Conservation (phyloP, 345 rosid species). For the Corchorus olitorius region DNA sequence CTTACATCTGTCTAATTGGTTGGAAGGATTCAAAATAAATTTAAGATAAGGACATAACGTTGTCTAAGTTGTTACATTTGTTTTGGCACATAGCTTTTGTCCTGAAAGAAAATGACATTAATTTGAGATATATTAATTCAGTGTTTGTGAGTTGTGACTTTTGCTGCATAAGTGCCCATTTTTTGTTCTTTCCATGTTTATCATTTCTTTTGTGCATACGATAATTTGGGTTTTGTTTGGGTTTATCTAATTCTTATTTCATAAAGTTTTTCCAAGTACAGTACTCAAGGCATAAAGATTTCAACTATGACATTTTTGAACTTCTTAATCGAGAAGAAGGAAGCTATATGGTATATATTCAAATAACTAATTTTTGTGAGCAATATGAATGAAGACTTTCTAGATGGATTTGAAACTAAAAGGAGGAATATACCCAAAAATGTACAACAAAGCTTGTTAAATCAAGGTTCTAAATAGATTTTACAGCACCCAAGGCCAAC, state of each 20-base stretch:
- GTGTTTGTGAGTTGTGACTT: neutral
- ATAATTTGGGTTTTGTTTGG: neutral
- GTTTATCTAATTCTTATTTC: neutral
- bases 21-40: neutral
- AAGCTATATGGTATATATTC: too few relatives aligned
- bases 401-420: too few relatives aligned
- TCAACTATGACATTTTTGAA: too few relatives aligned
- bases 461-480: too few relatives aligned
- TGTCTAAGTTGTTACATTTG: neutral
- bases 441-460: too few relatives aligned
- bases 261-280: neutral
- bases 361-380: too few relatives aligned
- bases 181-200: neutral
- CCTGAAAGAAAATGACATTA: neutral
- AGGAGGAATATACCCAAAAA: too few relatives aligned
- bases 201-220: neutral
- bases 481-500: too few relatives aligned
- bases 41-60: neutral
- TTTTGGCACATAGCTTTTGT: neutral
- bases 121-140: neutral
- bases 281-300: too few relatives aligned
- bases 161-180: too few relatives aligned
- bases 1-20: neutral
- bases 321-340: too few relatives aligned
- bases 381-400: too few relatives aligned